Conservation (phyloP, 73 alveolate genomes). For the Stentor roeselii region DNA sequence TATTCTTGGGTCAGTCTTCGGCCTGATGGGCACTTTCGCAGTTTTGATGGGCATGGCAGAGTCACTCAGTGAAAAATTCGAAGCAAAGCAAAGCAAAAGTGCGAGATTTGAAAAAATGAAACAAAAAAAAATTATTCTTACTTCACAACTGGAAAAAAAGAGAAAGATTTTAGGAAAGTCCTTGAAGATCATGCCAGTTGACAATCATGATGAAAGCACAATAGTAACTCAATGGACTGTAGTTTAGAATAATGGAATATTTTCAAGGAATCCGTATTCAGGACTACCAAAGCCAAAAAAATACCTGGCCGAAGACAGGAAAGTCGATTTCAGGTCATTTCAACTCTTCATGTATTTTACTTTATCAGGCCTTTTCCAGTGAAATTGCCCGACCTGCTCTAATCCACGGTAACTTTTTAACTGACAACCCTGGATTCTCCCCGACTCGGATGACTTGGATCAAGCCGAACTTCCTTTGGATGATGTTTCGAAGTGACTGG, state of each 20-base stretch:
- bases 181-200: too few relatives aligned
- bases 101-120: too few relatives aligned
- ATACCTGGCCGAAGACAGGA: constrained; percentile 20
- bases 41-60: too few relatives aligned
- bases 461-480: constrained; percentile 11
- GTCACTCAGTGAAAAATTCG: too few relatives aligned
- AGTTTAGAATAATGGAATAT: too few relatives aligned
- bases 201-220: too few relatives aligned
- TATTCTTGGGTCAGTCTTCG: not conserved
- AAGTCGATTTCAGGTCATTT: not conserved
- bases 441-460: not conserved
- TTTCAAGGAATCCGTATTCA: not conserved
- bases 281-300: not conserved
- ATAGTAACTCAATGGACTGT: too few relatives aligned
- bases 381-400: not conserved
- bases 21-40: too few relatives aligned
- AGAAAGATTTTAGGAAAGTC: too few relatives aligned
- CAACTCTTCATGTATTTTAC: not conserved
- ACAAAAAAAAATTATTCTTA: too few relatives aligned
- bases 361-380: not conserved
- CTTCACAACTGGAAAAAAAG: too few relatives aligned
- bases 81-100: too few relatives aligned
- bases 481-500: constrained; percentile 14
- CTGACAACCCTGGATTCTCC: not conserved
- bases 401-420: not conserved